These are phyloP conservation scores for Penicillium roqueforti DNA, from an alignment of 495 filamentous ascomycete species.

Conservation along the genomic window DNA sequence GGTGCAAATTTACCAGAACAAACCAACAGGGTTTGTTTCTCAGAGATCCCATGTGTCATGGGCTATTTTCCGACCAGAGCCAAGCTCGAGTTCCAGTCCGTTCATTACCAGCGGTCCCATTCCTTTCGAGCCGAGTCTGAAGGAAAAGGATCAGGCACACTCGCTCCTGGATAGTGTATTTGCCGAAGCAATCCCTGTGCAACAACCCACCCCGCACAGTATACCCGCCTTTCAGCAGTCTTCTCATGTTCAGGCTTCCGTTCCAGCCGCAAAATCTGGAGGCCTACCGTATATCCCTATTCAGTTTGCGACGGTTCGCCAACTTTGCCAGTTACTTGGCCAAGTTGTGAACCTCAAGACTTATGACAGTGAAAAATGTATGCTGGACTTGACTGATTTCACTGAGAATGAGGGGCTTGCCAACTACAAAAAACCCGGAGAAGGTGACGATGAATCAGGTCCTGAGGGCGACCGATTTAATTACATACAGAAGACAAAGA, in stretches of 20 bases:
- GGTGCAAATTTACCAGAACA: slow-evolving; percentile 22
- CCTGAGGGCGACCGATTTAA: slow-evolving; percentile 48
- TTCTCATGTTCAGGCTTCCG: slow-evolving; percentile 13
- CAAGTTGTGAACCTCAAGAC: slow-evolving; percentile 66
- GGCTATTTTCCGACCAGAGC: slow-evolving; percentile 36
- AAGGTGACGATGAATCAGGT: slow-evolving; percentile 32
- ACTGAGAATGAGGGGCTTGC: slow-evolving; percentile 62
- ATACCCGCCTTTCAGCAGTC: background rate
- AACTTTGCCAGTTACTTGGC: slow-evolving; percentile 69
- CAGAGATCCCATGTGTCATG: slow-evolving; percentile 30
- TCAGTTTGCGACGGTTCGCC: slow-evolving; percentile 53
- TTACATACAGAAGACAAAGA: slow-evolving; percentile 35
- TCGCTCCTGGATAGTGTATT: slow-evolving; percentile 26
- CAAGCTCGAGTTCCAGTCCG: slow-evolving; percentile 19
- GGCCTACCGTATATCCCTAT: slow-evolving; percentile 57
- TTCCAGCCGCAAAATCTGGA: slow-evolving; percentile 5
- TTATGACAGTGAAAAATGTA: slow-evolving; percentile 42
- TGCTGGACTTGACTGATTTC: slow-evolving; percentile 84
- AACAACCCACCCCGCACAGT: slow-evolving; percentile 8
- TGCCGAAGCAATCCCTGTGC: slow-evolving; percentile 1
- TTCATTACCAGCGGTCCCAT: slow-evolving; percentile 31
- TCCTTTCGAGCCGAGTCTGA: slow-evolving; percentile 23
- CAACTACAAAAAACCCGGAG: slow-evolving; percentile 43
- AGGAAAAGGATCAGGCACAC: slow-evolving; percentile 28
- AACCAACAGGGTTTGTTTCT: slow-evolving; percentile 26